Conservation (phyloP, 225 moss, liverwort and hornwort genomes). For the Physcomitrellopsis africana region DNA sequence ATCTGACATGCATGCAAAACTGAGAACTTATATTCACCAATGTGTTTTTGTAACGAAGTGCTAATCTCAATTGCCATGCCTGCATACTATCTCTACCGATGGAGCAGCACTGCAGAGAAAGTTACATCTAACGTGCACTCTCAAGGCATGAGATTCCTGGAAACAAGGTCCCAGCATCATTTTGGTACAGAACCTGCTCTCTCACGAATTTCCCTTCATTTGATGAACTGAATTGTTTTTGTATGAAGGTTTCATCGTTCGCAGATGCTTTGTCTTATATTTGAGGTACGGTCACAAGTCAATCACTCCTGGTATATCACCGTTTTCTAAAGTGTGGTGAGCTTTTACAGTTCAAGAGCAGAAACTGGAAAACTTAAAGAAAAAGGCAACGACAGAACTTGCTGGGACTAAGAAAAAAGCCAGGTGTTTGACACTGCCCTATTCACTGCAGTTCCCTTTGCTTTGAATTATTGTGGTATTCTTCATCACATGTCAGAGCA, state of each 20-base stretch:
- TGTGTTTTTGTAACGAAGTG: neutral
- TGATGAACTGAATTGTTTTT: conserved; percentile 6
- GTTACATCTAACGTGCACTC: conserved; percentile 66
- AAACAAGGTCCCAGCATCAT: conserved; percentile 65
- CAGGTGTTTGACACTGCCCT: conserved; percentile 35
- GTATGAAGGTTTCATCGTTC: neutral
- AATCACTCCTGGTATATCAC: conserved; percentile 8
- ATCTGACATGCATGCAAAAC: neutral
- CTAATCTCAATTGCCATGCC: conserved; percentile 20
- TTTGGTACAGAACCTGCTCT: conserved; percentile 45
- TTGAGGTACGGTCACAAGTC: neutral
- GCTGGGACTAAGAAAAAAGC: conserved; percentile 44
- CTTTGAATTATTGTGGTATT: neutral
- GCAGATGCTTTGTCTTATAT: neutral
- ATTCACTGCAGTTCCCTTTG: conserved; percentile 14
- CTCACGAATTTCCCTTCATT: neutral
- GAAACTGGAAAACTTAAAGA: conserved; percentile 45
- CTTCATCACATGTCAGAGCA: too few relatives aligned
- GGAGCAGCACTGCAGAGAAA: conserved; percentile 65
- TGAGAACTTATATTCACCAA: conserved; percentile 4
- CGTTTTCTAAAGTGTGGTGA: conserved; percentile 4
- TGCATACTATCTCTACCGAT: conserved; percentile 12
- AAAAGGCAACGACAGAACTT: conserved; percentile 38
- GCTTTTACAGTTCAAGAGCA: conserved; percentile 50
- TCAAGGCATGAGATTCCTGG: conserved; percentile 89